A percentile compares a stretch with the other conserved stretches of the same genome.
These are phyloP conservation scores for Casuarina equisetifolia DNA, from an alignment of 306 rosid genomes.

Conservation along the genomic window DNA sequence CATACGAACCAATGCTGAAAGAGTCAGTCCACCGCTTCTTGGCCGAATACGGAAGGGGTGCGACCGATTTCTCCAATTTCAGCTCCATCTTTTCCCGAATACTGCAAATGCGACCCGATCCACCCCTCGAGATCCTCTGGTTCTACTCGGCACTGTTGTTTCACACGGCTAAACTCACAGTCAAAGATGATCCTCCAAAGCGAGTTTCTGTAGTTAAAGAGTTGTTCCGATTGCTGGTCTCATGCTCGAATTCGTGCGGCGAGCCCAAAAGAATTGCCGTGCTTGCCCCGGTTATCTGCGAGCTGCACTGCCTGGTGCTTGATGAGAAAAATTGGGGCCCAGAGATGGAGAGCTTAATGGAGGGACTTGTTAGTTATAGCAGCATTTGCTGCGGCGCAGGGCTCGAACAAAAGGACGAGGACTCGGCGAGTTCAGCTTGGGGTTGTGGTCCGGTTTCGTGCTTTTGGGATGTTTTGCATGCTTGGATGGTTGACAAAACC, in stretches of 20 bases:
- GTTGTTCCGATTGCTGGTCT: conserved; percentile 51
- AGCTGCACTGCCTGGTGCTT: conserved; percentile 29
- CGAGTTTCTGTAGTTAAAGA: conserved; percentile 32
- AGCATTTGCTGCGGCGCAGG: conserved; percentile 50
- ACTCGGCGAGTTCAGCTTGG: conserved; percentile 8
- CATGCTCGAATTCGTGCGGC: conserved; percentile 41
- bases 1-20: conserved; percentile 44
- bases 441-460: neutral
- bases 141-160: conserved; percentile 63
- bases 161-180: conserved; percentile 30
- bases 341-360: conserved; percentile 47
- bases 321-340: conserved; percentile 18
- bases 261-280: conserved; percentile 46
- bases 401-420: conserved; percentile 19
- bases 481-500: conserved; percentile 51
- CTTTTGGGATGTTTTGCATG: conserved; percentile 48
- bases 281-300: conserved; percentile 58
- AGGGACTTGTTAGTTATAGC: conserved; percentile 51
- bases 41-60: conserved; percentile 49
- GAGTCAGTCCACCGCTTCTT: conserved; percentile 62
- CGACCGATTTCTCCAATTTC: conserved; percentile 52
- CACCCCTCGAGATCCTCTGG: conserved; percentile 56
- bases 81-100: conserved; percentile 54
- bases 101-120: conserved; percentile 41
- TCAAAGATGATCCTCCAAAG: conserved; percentile 17